A percentile compares a stretch with the other conserved stretches of the same genome.
These are phyloP conservation scores for Aspergillus taichungensis DNA, from an alignment of 495 filamentous ascomycete genomes.

Conservation along the genomic window DNA sequence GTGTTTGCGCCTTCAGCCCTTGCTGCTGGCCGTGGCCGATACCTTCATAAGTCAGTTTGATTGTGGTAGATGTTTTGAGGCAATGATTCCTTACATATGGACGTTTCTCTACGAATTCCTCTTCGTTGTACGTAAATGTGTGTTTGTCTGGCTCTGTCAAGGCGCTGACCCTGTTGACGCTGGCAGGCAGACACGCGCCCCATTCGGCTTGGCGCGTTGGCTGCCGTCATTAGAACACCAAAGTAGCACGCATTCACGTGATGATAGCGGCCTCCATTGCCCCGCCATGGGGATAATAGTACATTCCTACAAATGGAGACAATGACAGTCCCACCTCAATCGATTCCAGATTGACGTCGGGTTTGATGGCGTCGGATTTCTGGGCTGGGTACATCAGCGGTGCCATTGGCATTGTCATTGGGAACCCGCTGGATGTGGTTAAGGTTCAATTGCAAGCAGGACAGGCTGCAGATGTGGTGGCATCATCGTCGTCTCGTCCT, in stretches of 20 bases:
- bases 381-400: constrained; percentile 83
- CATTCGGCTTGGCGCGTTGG: constrained; percentile 13
- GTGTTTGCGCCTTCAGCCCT: constrained; percentile 28
- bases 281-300: background rate
- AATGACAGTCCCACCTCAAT: background rate
- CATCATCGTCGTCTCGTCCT: constrained; percentile 14
- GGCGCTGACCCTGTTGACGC: too few relatives aligned
- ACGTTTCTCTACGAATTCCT: too few relatives aligned
- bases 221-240: constrained; percentile 22
- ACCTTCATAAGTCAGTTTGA: constrained; percentile 23
- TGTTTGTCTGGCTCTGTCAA: too few relatives aligned
- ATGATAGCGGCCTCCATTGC: background rate
- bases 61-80: background rate
- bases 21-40: constrained; percentile 29
- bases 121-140: too few relatives aligned
- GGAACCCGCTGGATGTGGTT: constrained; percentile 78
- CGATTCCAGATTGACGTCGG: background rate
- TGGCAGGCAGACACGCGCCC: constrained; percentile 15
- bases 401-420: constrained; percentile 72
- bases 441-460: constrained; percentile 76
- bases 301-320: background rate
- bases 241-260: constrained; percentile 32
- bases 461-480: constrained; percentile 14
- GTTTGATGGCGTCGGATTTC: constrained; percentile 69
- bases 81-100: constrained; percentile 10